Evolutionary conservation across 164 flowering plant genomes (phyloP).

Genomic region (Nelumbo lutea): DNA sequence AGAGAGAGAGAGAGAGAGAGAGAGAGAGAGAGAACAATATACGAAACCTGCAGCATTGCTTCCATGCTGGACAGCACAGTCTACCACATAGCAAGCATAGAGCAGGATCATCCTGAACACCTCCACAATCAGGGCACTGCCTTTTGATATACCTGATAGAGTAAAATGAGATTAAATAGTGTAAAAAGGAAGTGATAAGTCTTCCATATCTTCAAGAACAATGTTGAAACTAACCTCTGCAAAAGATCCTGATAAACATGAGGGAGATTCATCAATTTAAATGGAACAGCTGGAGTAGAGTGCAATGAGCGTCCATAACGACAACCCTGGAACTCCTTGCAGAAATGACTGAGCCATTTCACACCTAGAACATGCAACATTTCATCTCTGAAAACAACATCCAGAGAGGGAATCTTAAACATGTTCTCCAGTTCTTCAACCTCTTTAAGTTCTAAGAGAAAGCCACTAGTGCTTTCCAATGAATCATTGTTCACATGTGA

Average conservation of each 20-base stretch:
- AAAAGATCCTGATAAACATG: constrained; percentile 80
- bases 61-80: constrained; percentile 75
- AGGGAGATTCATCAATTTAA: constrained; percentile 74
- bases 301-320: constrained; percentile 24
- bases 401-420: constrained; percentile 66
- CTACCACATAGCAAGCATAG: constrained; percentile 88
- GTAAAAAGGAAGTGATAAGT: not conserved
- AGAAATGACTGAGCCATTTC: constrained; percentile 66
- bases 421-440: constrained; percentile 49
- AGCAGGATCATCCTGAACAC: constrained; percentile 55
- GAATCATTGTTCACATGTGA: constrained; percentile 16
- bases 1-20: not conserved
- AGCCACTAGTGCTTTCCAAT: constrained; percentile 17
- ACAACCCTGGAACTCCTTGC: constrained; percentile 29
- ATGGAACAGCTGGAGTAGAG: constrained; percentile 68
- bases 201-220: not conserved
- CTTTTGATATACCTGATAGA: constrained; percentile 73
- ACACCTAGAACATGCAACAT: constrained; percentile 30
- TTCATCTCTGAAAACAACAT: constrained; percentile 49
- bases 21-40: not conserved
- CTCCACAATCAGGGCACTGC: constrained; percentile 55
- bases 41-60: constrained; percentile 83
- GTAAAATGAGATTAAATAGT: not conserved
- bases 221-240: constrained; percentile 54
- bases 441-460: constrained; percentile 37